These are phyloP conservation scores for Globisporangium mamillatum DNA, from an alignment of 352 stramenopile genomes.

Conservation along the genomic window DNA sequence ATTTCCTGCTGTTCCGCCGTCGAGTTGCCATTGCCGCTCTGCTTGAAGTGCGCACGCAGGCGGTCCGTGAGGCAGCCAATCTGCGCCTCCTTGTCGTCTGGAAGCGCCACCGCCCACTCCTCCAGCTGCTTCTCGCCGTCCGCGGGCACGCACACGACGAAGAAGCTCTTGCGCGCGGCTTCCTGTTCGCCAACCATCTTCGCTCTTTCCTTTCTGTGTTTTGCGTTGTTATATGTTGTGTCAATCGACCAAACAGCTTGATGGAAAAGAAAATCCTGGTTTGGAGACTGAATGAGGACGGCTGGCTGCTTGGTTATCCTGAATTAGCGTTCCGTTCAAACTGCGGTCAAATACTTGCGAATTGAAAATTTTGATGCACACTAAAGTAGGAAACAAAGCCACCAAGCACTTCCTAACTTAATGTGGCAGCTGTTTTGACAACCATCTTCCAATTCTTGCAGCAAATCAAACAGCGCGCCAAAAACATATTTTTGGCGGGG, in stretches of 20 bases:
- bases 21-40: slow-evolving; percentile 29
- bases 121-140: slow-evolving; percentile 55
- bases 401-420: neutral
- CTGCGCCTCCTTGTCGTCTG: slow-evolving; percentile 74
- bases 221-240: neutral
- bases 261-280: neutral
- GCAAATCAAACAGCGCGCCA: slow-evolving; percentile 8
- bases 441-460: neutral
- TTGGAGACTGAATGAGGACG: neutral
- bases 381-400: neutral
- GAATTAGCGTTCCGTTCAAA: too few species aligned
- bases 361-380: neutral
- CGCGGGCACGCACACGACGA: slow-evolving; percentile 64
- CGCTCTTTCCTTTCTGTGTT: neutral
- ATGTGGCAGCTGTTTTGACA: slow-evolving; percentile 1
- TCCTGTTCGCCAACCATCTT: slow-evolving; percentile 60
- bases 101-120: slow-evolving; percentile 69
- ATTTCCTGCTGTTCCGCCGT: slow-evolving; percentile 61
- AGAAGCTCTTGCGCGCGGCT: slow-evolving; percentile 55
- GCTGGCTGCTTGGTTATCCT: neutral
- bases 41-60: slow-evolving; percentile 76
- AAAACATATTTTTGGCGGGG: slow-evolving; percentile 8
- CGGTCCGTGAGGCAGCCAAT: slow-evolving; percentile 81
- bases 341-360: too few species aligned
- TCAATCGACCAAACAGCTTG: neutral